A percentile compares a stretch with the other conserved stretches of the same genome.
Evolutionary conservation across 1,284 basidiomycete genomes (phyloP).

Genomic region (Cutaneotrichosporon sp.): DNA sequence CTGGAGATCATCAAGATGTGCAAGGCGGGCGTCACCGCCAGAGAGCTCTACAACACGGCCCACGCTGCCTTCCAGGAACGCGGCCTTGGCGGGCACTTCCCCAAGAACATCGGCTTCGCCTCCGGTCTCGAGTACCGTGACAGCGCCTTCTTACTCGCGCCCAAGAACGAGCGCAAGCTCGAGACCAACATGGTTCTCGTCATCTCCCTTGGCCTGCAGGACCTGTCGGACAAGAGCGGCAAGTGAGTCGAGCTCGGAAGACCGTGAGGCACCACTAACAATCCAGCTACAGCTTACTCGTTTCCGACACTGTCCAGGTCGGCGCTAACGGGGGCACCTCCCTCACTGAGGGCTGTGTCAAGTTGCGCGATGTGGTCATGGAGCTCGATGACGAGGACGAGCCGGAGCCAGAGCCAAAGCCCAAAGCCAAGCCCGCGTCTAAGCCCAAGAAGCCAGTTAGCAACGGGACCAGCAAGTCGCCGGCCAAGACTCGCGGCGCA

Average conservation of each 20-base stretch:
- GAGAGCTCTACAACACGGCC: slow-evolving; percentile 79
- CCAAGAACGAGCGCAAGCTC: slow-evolving; percentile 74
- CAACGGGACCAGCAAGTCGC: slow-evolving; percentile 38
- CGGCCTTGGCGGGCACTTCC: slow-evolving; percentile 78
- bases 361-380: slow-evolving; percentile 83
- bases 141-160: slow-evolving; percentile 74
- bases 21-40: slow-evolving; percentile 74
- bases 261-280: not conserved
- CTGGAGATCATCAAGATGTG: slow-evolving; percentile 72
- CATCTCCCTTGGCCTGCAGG: slow-evolving; percentile 79
- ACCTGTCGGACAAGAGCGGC: slow-evolving; percentile 68
- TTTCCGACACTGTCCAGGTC: slow-evolving; percentile 86
- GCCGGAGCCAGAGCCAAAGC: slow-evolving; percentile 56
- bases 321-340: slow-evolving; percentile 67
- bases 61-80: slow-evolving; percentile 72
- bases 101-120: slow-evolving; percentile 89
- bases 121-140: slow-evolving; percentile 95
- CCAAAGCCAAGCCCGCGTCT: slow-evolving; percentile 48
- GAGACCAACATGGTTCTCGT: slow-evolving; percentile 83
- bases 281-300: slow-evolving; percentile 71
- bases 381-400: slow-evolving; percentile 61
- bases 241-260: slow-evolving; percentile 48
- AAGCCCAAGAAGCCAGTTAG: slow-evolving; percentile 62
- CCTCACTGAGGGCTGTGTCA: slow-evolving; percentile 81
- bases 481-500: slow-evolving; percentile 50